Percentiles rank a stretch among this genome's conserved stretches.
Conservation (phyloP, 768 basidiomycete genomes). For the Phlebiopsis gigantea region DNA sequence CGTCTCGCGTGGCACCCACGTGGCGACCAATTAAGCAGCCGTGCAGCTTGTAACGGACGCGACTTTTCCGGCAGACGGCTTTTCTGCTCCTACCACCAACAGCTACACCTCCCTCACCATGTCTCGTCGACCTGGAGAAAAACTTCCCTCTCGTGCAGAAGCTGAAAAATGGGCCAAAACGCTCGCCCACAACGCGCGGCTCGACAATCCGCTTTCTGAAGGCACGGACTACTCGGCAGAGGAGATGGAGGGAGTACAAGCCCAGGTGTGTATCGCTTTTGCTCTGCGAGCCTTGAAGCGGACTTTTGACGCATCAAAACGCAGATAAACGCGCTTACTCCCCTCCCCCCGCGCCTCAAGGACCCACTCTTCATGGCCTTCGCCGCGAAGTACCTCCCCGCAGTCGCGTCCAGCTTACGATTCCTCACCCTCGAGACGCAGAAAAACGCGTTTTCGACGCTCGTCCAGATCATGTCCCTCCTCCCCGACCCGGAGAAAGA, state of each 20-base stretch:
- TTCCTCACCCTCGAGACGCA: neutral
- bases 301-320: neutral
- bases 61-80: too few species aligned
- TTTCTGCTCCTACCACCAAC: too few species aligned
- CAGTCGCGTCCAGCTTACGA: neutral
- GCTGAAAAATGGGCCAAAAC: neutral
- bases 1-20: too few species aligned
- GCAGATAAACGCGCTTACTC: neutral
- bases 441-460: neutral
- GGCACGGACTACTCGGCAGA: neutral
- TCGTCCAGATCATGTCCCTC: conserved; percentile 1
- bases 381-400: neutral
- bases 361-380: neutral
- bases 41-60: too few species aligned
- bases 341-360: neutral
- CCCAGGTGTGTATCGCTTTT: neutral
- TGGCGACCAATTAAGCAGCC: too few species aligned
- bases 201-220: neutral
- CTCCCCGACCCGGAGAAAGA: neutral
- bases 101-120: too few species aligned
- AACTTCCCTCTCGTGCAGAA: neutral
- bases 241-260: neutral
- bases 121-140: too few species aligned
- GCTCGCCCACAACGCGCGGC: neutral
- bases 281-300: neutral